Conservation (phyloP, 352 stramenopile species). For the Phytophthora foliorum region DNA sequence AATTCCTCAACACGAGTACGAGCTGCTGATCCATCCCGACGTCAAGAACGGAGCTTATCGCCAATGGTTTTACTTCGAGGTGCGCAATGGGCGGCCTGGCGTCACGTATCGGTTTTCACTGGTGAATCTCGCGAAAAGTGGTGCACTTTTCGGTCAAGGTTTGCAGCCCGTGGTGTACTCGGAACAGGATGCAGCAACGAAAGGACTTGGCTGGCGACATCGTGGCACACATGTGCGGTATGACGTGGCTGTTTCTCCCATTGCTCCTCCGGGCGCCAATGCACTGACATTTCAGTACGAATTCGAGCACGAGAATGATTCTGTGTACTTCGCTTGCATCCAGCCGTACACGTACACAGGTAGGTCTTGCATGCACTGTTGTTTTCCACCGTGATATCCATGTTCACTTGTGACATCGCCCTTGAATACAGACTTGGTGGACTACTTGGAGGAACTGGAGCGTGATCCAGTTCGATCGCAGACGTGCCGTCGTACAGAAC, state of each 20-base stretch:
- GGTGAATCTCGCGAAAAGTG: constrained; percentile 85
- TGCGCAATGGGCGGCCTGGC: constrained; percentile 64
- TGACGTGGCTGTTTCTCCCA: constrained; percentile 45
- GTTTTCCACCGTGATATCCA: not conserved
- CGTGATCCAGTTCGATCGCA: constrained; percentile 49
- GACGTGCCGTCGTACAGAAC: constrained; percentile 66
- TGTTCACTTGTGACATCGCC: not conserved
- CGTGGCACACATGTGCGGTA: constrained; percentile 73
- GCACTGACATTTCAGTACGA: constrained; percentile 77
- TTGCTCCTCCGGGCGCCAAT: constrained; percentile 55
- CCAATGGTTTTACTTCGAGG: constrained; percentile 94
- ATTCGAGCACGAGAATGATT: constrained; percentile 74
- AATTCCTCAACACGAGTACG: constrained; percentile 66
- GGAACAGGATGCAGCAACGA: constrained; percentile 50
- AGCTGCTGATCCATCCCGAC: constrained; percentile 78
- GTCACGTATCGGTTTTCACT: constrained; percentile 79
- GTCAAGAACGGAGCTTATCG: constrained; percentile 87
- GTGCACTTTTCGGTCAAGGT: constrained; percentile 82
- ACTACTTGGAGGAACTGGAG: constrained; percentile 76
- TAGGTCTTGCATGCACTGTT: constrained; percentile 22
- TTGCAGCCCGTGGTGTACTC: constrained; percentile 89
- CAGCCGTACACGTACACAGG: constrained; percentile 91
- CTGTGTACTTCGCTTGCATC: constrained; percentile 86
- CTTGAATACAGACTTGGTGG: constrained; percentile 68
- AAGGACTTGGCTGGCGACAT: constrained; percentile 70